A percentile compares a stretch with the other conserved stretches of the same genome.
Conservation (phyloP, 352 stramenopile species). For the Phytophthora sansomeana region DNA sequence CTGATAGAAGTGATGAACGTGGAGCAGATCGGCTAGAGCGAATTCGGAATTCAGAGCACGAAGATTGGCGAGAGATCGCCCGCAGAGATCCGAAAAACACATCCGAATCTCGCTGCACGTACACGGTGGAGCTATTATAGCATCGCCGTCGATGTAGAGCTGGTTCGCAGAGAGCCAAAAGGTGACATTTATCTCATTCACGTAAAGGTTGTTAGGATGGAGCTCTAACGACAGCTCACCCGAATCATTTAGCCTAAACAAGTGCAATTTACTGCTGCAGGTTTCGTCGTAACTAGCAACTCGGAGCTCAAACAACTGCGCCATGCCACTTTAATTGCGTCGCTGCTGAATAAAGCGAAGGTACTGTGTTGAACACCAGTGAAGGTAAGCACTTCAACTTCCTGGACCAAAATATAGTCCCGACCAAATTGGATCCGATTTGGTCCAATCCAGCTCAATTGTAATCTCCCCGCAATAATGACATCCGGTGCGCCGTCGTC, state of each 20-base stretch:
- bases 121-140: background rate
- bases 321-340: background rate
- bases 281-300: background rate
- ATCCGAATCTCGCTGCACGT: conserved; percentile 20
- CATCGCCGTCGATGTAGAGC: background rate
- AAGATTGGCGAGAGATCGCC: conserved; percentile 28
- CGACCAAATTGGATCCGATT: background rate
- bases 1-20: conserved; percentile 5
- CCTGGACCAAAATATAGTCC: conserved; percentile 2
- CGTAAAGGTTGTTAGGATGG: background rate
- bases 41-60: background rate
- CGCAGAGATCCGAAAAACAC: conserved; percentile 7
- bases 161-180: background rate
- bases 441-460: background rate
- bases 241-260: background rate
- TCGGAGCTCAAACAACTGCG: background rate
- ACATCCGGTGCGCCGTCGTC: background rate
- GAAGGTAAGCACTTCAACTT: background rate
- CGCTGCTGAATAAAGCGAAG: background rate
- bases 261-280: background rate
- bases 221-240: no score
- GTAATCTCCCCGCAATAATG: conserved; percentile 23
- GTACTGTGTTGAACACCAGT: background rate
- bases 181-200: background rate
- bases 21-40: conserved; percentile 8